Evolutionary conservation across 108 stramenopile species (phyloP), one percentile per base, ranked within the genome.

Genomic region (Pseudonitzschia multistriata): DNA sequence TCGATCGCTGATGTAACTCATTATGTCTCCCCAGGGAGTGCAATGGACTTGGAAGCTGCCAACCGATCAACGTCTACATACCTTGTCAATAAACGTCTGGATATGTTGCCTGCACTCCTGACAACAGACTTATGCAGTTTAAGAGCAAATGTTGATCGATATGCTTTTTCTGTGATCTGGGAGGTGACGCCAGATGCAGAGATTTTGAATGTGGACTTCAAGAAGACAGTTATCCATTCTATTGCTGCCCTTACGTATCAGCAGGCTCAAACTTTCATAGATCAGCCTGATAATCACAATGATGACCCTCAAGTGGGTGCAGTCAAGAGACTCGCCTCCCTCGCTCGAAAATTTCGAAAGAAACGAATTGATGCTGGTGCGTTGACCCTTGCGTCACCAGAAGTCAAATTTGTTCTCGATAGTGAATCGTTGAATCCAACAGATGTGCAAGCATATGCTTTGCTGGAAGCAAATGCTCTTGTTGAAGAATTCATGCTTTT

Each of bases 1-100:
- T 97, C 98, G 66, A 99, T 99, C 76, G 98, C 99, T 0, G 99
- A 99, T 67, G 99, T 99, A 11, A 94, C 96, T n/a, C 95, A 99
- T 70, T 99, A 99, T 63, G 97, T 98, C 6, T 78, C 85, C 49
- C 80, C 95, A 15, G 96, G 92, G 21, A 88, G 85, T 21, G 92
- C 97, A 1, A 89, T 99, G 39, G 98, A 99, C 78, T 69, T 89
- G 52, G 97, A 99, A 81, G 98, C 98, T 3, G 92, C 93, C 10
- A 89, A 90, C 68, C 85, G 99, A 35, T 92, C 94, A 14, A 99
- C 99, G 13, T 97, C 97, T 14, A 98, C 98, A 5, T 99, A 99
- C 74, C 84, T 99, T 33, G 96, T 98, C 45, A 96, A 98, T 62
- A 90, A 92, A 69, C 82, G 99, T 62, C 78, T 99, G 62, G 98